Conservation (phyloP, 192 early-diverging fungal genomes). For the Kappamyces sp. region DNA sequence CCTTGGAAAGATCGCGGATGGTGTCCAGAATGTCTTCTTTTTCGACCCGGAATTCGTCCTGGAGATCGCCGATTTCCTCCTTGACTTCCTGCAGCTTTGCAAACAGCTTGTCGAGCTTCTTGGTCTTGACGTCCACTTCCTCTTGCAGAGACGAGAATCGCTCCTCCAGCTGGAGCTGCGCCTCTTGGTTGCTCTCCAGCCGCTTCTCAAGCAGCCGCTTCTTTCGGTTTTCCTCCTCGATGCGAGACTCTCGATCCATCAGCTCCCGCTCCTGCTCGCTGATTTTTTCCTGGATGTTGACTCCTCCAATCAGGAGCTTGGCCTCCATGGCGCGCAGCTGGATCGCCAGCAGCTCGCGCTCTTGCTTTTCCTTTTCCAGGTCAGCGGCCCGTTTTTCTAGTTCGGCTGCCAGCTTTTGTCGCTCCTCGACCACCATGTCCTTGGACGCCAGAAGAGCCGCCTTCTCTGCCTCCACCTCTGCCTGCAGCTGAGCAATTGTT, state of each 20-base stretch:
- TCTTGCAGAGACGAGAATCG: conserved; percentile 56
- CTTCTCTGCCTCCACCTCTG: conserved; percentile 52
- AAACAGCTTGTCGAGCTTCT: conserved; percentile 59
- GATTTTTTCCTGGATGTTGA: conserved; percentile 48
- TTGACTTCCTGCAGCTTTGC: conserved; percentile 45
- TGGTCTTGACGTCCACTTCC: conserved; percentile 58
- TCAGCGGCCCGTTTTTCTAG: conserved; percentile 43
- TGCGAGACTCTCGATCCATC: conserved; percentile 29
- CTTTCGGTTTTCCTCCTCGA: conserved; percentile 38
- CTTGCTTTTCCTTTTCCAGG: conserved; percentile 44
- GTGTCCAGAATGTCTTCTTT: conserved; percentile 56
- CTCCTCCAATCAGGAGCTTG: conserved; percentile 54
- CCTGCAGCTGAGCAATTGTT: conserved; percentile 43
- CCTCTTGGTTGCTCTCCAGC: conserved; percentile 50
- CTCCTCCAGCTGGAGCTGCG: conserved; percentile 54
- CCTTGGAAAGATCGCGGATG: conserved; percentile 49
- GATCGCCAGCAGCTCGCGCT: conserved; percentile 34
- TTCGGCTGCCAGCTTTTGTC: conserved; percentile 45
- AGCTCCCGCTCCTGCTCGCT: conserved; percentile 46
- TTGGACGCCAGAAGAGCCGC: conserved; percentile 44
- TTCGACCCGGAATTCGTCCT: conserved; percentile 57
- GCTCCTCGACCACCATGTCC: conserved; percentile 52
- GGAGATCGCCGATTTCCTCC: conserved; percentile 49
- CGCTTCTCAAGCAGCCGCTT: conserved; percentile 44
- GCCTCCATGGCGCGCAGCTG: conserved; percentile 46